Conservation (phyloP, 192 early-diverging fungal genomes). For the Backusella circina region DNA sequence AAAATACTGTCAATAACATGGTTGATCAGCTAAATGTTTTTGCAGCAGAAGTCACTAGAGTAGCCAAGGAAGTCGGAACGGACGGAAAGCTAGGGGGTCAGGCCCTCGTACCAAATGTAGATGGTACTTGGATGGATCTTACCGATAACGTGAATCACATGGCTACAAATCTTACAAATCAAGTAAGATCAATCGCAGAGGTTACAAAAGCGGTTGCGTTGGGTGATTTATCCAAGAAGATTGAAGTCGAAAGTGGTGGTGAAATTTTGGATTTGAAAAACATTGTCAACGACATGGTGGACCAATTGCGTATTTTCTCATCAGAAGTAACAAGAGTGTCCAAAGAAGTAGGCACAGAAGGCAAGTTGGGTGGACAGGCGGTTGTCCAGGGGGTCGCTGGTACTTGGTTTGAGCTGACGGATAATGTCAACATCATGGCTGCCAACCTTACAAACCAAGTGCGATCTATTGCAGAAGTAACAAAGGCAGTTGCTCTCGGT, state of each 20-base stretch:
- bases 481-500: conserved; percentile 59
- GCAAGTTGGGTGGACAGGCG: conserved; percentile 68
- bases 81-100: conserved; percentile 64
- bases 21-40: conserved; percentile 56
- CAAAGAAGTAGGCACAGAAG: conserved; percentile 59
- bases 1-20: conserved; percentile 70
- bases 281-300: conserved; percentile 69
- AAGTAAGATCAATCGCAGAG: conserved; percentile 55
- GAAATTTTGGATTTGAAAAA: conserved; percentile 66
- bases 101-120: conserved; percentile 52
- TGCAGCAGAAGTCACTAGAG: conserved; percentile 65
- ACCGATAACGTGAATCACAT: conserved; percentile 60
- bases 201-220: conserved; percentile 59
- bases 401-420: conserved; percentile 53
- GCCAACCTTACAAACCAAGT: conserved; percentile 66
- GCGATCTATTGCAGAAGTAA: conserved; percentile 28
- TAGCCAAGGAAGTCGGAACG: conserved; percentile 70
- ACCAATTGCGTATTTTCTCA: conserved; percentile 60
- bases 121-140: conserved; percentile 62
- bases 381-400: conserved; percentile 61
- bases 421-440: conserved; percentile 58
- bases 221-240: conserved; percentile 60
- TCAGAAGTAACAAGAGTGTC: conserved; percentile 61
- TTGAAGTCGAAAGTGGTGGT: conserved; percentile 58
- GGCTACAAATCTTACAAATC: conserved; percentile 54